Conservation (phyloP, 352 stramenopile genomes). For the Pythium sukuiense region DNA sequence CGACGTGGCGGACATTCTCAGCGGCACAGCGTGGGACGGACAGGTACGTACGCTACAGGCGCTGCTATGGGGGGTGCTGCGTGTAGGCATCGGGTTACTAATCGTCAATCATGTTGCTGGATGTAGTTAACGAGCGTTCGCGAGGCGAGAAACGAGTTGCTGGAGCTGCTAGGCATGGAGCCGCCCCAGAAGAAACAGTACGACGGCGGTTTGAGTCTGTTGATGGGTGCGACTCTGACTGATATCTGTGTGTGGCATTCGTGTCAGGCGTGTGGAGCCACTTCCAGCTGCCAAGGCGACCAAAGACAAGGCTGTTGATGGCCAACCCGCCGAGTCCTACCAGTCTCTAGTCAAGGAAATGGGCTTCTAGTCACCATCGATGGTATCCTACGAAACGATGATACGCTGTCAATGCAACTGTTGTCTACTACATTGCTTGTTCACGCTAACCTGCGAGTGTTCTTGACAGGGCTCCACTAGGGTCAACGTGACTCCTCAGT, state of each 20-base stretch:
- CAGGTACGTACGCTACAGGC: too few species aligned
- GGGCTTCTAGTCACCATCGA: slow-evolving; percentile 47
- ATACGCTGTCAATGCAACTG: not conserved
- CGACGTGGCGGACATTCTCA: slow-evolving; percentile 71
- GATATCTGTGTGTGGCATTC: not conserved
- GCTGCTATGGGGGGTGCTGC: too few species aligned
- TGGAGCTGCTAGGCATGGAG: slow-evolving; percentile 66
- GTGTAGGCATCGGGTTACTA: not conserved
- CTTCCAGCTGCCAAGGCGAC: not conserved
- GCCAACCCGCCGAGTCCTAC: slow-evolving; percentile 35
- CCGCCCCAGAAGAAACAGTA: slow-evolving; percentile 59
- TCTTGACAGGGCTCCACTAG: too few species aligned
- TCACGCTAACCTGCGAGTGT: too few species aligned
- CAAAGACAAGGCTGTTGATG: not conserved
- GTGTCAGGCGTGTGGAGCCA: slow-evolving; percentile 11
- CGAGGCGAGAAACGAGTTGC: slow-evolving; percentile 54
- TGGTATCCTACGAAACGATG: not conserved
- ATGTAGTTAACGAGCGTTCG: slow-evolving; percentile 52
- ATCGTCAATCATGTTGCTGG: not conserved
- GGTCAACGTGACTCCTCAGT: not conserved
- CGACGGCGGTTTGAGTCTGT: slow-evolving; percentile 15
- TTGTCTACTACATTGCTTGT: not conserved
- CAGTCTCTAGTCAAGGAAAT: slow-evolving; percentile 76
- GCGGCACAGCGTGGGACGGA: slow-evolving; percentile 78
- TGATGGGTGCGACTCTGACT: not conserved